Percentiles rank a stretch among this genome's conserved stretches.
These are phyloP conservation scores for Ustilago cynodontis DNA, from an alignment of 1,284 basidiomycete genomes.

Conservation along the genomic window DNA sequence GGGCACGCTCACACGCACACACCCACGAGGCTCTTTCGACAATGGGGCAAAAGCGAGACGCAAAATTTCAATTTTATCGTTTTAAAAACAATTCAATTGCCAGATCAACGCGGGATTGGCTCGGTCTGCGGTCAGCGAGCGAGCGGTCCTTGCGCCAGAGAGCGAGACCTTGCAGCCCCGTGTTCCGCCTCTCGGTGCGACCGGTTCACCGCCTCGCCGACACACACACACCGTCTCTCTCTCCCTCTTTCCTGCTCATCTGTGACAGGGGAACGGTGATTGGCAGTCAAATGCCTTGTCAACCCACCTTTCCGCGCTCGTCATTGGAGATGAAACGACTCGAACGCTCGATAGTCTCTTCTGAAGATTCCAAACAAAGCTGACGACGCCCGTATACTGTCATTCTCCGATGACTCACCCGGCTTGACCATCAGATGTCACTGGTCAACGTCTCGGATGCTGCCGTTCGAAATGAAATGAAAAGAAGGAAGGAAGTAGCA, in stretches of 20 bases:
- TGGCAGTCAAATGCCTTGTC: background rate
- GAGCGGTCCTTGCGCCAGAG: background rate
- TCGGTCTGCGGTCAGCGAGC: too few species aligned
- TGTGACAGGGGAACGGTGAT: background rate
- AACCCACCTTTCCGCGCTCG: background rate
- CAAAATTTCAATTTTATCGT: background rate
- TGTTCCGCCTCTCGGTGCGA: background rate
- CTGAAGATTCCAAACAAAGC: background rate
- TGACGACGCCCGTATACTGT: background rate
- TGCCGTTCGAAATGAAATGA: too few species aligned
- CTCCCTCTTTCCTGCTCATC: background rate
- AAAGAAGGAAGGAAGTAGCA: background rate
- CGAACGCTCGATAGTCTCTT: conserved; percentile 1
- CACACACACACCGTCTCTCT: background rate
- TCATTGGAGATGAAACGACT: background rate
- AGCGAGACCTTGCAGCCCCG: background rate
- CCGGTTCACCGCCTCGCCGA: conserved; percentile 7
- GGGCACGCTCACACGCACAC: conserved; percentile 4
- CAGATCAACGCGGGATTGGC: too few species aligned
- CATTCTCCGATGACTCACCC: background rate
- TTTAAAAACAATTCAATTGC: background rate
- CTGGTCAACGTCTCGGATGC: background rate
- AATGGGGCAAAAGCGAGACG: background rate
- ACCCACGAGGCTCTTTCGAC: background rate
- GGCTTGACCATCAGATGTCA: background rate